A percentile compares a stretch with the other conserved stretches of the same genome.
Conservation (phyloP, 129 eudicot species). For the Kitagawia praeruptora region DNA sequence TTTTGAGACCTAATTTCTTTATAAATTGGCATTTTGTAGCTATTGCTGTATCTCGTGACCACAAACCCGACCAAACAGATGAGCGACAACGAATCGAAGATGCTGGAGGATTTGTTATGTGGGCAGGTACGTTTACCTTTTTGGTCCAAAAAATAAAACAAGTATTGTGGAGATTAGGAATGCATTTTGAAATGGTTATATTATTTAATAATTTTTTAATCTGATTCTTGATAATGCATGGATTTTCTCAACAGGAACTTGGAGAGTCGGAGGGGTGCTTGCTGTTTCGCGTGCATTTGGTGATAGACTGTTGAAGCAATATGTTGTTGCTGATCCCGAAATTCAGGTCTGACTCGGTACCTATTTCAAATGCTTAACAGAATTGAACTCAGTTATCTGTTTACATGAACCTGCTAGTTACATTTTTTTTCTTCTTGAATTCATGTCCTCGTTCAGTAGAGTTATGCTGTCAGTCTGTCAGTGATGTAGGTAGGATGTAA, state of each 20-base stretch:
- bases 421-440: background rate
- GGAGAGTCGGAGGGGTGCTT: constrained; percentile 99
- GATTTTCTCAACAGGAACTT: constrained; percentile 43
- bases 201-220: background rate
- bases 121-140: constrained; percentile 52
- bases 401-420: background rate
- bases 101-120: constrained; percentile 98
- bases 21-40: constrained; percentile 25
- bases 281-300: constrained; percentile 99
- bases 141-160: background rate
- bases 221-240: background rate
- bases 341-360: constrained; percentile 38
- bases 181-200: background rate
- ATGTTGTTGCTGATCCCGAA: constrained; percentile 94
- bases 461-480: background rate
- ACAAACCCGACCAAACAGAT: constrained; percentile 89
- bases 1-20: background rate
- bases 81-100: constrained; percentile 81
- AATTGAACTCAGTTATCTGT: background rate
- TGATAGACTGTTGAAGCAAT: constrained; percentile 81
- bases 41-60: constrained; percentile 84
- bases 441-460: background rate
- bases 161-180: background rate
- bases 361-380: background rate
- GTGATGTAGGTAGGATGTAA: background rate